Evolutionary conservation across 2,329 filamentous ascomycete species (phyloP), one percentile per base, ranked within the genome.

Genomic region (Aphanoascus verrucosus): DNA sequence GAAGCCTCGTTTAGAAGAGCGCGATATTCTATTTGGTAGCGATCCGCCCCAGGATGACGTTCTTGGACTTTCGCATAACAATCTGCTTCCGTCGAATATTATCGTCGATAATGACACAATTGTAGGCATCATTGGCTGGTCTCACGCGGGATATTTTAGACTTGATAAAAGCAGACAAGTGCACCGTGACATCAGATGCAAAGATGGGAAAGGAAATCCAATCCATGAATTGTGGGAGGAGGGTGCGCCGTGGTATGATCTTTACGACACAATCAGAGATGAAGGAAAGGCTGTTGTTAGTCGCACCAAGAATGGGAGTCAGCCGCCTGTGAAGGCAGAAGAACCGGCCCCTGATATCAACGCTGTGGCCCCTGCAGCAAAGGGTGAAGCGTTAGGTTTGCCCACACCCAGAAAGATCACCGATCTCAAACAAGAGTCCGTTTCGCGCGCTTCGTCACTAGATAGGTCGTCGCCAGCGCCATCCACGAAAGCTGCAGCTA

Each of bases 351-450:
- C 61, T 40, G 62, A 53, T 23, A 53, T 69, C 45, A 67, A 69
- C 31, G 64, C 55, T 41, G 61, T 66, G 11, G 64, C 67, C 3
- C 32, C 50, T 12, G 60, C 56, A 44, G 58, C 54, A 23, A 32
- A 50, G n/a, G 65, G 61, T 3, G 59, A 62, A 11, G 67, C 69
- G 31, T 59, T 64, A 19, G 50, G 46, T 32, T 48, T 53, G 35
- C 66, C 65, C 6, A 71, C 69, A 1, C 69, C 68, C 0, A 72
- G 67, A 47, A 69, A 67, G 45, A 62, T 72, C 17, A 61, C 63
- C 11, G 65, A 67, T 41, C 63, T 72, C n/a, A 72, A 70, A 56
- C 64, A 65, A 4, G 66, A 62, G 47, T 60, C 63, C 28, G 60
- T 60, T 5, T 69, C 68, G 15, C 62, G 67, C 43, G 69, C 67